Conservation (phyloP, 352 stramenopile species). For the Phytophthora nicotianae region DNA sequence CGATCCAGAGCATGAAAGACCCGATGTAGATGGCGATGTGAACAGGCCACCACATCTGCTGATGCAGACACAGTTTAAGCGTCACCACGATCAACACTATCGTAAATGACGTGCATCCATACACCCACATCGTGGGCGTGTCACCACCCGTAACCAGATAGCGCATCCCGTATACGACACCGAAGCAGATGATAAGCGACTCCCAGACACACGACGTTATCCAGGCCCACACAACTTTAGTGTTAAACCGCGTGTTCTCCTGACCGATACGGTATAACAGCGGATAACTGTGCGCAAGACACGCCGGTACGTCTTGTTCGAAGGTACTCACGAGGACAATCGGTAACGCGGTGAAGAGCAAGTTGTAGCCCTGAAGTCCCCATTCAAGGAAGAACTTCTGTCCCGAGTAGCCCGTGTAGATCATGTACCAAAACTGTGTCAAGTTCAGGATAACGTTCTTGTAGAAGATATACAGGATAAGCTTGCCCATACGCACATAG, state of each 20-base stretch:
- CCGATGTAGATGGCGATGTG: conserved; percentile 74
- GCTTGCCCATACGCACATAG: conserved; percentile 93
- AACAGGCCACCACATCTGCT: conserved; percentile 85
- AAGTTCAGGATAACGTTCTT: conserved; percentile 96
- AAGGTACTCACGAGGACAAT: conserved; percentile 87
- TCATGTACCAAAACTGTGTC: conserved; percentile 95
- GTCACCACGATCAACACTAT: conserved; percentile 95
- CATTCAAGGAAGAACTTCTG: conserved; percentile 90
- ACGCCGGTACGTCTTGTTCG: conserved; percentile 83
- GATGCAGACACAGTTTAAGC: conserved; percentile 91
- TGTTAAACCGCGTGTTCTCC: conserved; percentile 87
- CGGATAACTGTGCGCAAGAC: conserved; percentile 72
- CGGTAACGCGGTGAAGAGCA: conserved; percentile 86
- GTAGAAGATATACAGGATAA: conserved; percentile 96
- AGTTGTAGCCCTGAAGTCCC: conserved; percentile 89
- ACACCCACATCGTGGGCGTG: conserved; percentile 93
- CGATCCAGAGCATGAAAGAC: conserved; percentile 77
- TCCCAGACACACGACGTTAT: conserved; percentile 86
- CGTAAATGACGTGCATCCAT: conserved; percentile 94
- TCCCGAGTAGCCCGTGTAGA: conserved; percentile 88
- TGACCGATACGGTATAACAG: conserved; percentile 85
- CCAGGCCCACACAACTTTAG: conserved; percentile 82
- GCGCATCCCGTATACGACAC: conserved; percentile 80
- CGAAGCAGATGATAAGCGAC: conserved; percentile 85
- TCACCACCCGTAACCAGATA: conserved; percentile 83